phyloP scores from a whole-genome alignment of 1,139 yeast species.

The Saccharomyces hybrid region DNA sequence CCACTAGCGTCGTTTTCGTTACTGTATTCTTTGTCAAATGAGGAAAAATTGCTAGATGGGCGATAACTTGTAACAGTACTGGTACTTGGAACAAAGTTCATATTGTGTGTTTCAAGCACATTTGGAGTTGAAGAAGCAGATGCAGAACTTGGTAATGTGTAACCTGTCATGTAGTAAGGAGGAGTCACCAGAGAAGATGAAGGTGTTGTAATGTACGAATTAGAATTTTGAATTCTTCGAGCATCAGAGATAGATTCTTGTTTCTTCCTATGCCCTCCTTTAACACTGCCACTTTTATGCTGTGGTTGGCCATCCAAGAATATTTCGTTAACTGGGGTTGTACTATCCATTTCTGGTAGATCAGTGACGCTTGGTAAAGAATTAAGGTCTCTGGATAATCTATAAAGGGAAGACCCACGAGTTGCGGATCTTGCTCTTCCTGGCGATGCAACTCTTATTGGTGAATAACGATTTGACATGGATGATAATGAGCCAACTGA shows the following conservation, averaged over 20 bases:
- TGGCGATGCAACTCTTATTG: constrained; percentile 27
- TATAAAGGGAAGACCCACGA: constrained; percentile 18
- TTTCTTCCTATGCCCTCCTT: constrained; percentile 17
- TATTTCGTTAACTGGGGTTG: constrained; percentile 11
- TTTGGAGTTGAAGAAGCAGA: constrained; percentile 27
- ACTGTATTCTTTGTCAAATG: constrained; percentile 1
- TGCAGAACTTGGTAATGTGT: constrained; percentile 16
- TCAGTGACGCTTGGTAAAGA: constrained; percentile 10
- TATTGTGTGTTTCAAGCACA: constrained; percentile 4
- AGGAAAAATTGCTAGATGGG: constrained; percentile 2
- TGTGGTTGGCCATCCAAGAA: constrained; percentile 17
- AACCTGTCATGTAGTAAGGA: constrained; percentile 16
- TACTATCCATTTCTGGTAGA: constrained; percentile 1
- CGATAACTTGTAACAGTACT: constrained; percentile 1
- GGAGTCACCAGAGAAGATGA: constrained; percentile 17
- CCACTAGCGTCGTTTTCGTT: background rate
- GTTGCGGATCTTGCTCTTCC: constrained; percentile 27
- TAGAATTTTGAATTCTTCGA: constrained; percentile 11
- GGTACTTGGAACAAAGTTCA: constrained; percentile 1
- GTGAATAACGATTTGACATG: constrained; percentile 23
- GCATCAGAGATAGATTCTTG: constrained; percentile 27
- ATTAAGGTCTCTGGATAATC: constrained; percentile 23
- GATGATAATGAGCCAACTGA: constrained; percentile 24
- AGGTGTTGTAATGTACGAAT: constrained; percentile 11
- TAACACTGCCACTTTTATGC: constrained; percentile 4